These are phyloP conservation scores for Diaporthe citri DNA, from an alignment of 2,329 filamentous ascomycete genomes.

Conservation along the genomic window DNA sequence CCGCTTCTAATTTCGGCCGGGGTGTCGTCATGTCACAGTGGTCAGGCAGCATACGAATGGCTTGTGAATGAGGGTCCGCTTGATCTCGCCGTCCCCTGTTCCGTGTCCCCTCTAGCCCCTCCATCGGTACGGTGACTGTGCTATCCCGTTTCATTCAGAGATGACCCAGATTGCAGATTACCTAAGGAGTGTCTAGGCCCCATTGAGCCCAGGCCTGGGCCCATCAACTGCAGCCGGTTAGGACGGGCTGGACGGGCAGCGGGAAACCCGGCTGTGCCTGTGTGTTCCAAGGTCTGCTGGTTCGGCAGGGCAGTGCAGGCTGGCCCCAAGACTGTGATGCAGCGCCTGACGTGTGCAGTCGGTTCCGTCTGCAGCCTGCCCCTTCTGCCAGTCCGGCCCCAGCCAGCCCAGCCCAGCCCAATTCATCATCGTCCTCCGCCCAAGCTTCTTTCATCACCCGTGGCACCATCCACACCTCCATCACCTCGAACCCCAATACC, in stretches of 20 bases:
- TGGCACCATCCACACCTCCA: conserved; percentile 37
- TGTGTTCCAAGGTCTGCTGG: neutral
- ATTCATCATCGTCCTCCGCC: conserved; percentile 34
- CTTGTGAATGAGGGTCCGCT: conserved; percentile 36
- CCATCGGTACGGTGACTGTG: neutral
- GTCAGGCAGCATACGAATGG: conserved; percentile 4
- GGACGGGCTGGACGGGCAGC: conserved; percentile 3
- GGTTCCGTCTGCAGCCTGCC: neutral
- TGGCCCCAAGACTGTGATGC: conserved; percentile 8
- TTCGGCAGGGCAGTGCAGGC: conserved; percentile 15
- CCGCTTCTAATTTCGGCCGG: conserved; percentile 40
- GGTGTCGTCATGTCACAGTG: conserved; percentile 37
- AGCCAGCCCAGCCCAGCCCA: conserved; percentile 23
- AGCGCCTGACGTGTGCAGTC: conserved; percentile 36
- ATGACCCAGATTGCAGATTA: conserved; percentile 10
- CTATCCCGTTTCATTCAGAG: conserved; percentile 8
- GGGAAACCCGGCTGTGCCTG: conserved; percentile 19
- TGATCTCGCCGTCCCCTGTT: conserved; percentile 13
- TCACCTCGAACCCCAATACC: conserved; percentile 29
- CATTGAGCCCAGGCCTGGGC: neutral
- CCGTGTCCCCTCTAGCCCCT: conserved; percentile 9
- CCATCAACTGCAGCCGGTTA: conserved; percentile 6
- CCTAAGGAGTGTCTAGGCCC: conserved; percentile 18
- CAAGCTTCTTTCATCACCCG: conserved; percentile 33
- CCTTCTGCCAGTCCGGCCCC: conserved; percentile 16